Base-by-base conservation (phyloP, 2,329 filamentous ascomycete genomes). In the Cercospora sojina region DNA sequence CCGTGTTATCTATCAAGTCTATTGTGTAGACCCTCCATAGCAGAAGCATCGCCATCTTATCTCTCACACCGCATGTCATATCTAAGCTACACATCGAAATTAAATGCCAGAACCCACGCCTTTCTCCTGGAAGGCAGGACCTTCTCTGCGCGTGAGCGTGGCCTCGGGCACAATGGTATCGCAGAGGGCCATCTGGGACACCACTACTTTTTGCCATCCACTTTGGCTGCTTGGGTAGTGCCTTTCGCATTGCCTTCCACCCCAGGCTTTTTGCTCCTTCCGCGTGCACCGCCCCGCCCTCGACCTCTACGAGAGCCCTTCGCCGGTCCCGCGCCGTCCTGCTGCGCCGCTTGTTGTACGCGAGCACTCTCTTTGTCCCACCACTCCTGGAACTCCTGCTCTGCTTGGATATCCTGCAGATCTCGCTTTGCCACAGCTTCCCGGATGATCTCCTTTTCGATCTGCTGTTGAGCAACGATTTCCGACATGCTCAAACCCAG, bases 301-400 rank as follows among this genome's bases (percentile, higher is more conserved):
- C 70, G 59, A 49, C 66, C 41, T 68, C 69, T 71, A 68, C 70
- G 70, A 20, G 56, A 57, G 10, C 65, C 49, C 61, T 71, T 70
- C 16, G 57, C 38, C 16, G 70, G 49, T 51, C 47, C 62, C 18
- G 69, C 69, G n/a, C 64, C 59, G 35, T 49, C 64, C 29, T 64
- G 62, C 51, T 68, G 67, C 62, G 74, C 73, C 2, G 69, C 73
- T 59, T 77, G 75, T 59, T 76, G 74, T 41, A 90, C 86, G 29
- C 91, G 84, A 67, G 85, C 85, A 73, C 89, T 92, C 78, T 97
- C 93, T 69, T 91, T 88, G 71, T 96, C 92, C 93, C 93, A 97
- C 93, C 93, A 97, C 77, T 96, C 89, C 76, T 97, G 92, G 77
- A 99, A 99, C 60, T 92, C 92, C 76, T 99, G 95, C 79, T 99